Percentiles rank a stretch among this genome's conserved stretches.
These are phyloP conservation scores for Kentomonas sorsogonicus DNA, from an alignment of 208 protist genomes.

Conservation along the genomic window DNA sequence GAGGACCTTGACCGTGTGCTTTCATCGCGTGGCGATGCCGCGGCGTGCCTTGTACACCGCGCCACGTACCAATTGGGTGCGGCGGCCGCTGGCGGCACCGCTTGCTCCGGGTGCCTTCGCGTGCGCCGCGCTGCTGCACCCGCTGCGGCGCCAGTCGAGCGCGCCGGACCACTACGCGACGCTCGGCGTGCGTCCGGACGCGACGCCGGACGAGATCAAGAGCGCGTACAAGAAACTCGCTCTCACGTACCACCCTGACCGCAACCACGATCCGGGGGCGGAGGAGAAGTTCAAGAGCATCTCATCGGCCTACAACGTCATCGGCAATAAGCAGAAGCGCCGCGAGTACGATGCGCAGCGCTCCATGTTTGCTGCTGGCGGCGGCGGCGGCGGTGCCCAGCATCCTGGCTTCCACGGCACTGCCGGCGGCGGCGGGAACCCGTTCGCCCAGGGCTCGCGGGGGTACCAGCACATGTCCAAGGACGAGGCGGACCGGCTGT, in stretches of 20 bases:
- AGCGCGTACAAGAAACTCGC: slow-evolving; percentile 86
- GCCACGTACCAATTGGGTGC: too few species aligned
- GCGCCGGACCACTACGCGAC: slow-evolving; percentile 64
- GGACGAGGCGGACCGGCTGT: slow-evolving; percentile 79
- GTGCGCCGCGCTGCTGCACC: background rate
- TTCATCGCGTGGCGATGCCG: too few species aligned
- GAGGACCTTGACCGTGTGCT: too few species aligned
- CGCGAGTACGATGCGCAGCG: slow-evolving; percentile 75
- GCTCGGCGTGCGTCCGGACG: slow-evolving; percentile 64
- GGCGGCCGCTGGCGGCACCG: too few species aligned
- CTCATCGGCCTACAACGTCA: slow-evolving; percentile 78
- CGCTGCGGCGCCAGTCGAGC: slow-evolving; percentile 15
- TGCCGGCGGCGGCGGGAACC: slow-evolving; percentile 3
- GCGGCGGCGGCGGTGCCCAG: background rate
- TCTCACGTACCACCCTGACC: slow-evolving; percentile 87
- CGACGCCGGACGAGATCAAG: slow-evolving; percentile 88
- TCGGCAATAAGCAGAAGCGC: slow-evolving; percentile 69
- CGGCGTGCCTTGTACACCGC: too few species aligned
- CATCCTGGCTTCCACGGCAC: background rate
- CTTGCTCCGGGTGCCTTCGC: too few species aligned
- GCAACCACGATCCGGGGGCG: slow-evolving; percentile 70
- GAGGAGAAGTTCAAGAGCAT: slow-evolving; percentile 88
- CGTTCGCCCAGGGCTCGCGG: slow-evolving; percentile 20
- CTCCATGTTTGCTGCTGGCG: slow-evolving; percentile 15
- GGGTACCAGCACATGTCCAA: slow-evolving; percentile 83